Conservation (phyloP, 176 grass and related monocot species). For the Eleusine coracana region DNA sequence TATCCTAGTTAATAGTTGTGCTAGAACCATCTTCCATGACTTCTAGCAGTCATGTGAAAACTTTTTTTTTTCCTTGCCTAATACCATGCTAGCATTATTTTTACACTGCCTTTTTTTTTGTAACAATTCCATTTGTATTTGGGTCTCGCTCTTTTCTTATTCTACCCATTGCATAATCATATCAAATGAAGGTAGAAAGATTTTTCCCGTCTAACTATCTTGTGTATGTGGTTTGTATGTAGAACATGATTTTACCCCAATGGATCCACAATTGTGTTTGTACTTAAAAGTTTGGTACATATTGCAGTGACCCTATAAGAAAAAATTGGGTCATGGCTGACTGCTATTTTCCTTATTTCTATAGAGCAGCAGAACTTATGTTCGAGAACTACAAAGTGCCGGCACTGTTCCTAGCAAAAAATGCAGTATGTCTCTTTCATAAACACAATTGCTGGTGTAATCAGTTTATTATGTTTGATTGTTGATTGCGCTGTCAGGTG, state of each 20-base stretch:
- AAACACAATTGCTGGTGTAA: slow-evolving; percentile 26
- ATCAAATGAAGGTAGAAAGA: not conserved
- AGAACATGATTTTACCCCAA: not conserved
- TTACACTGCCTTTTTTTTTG: not conserved
- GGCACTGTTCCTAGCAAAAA: slow-evolving; percentile 91
- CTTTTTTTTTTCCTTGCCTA: not conserved
- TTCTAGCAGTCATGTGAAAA: not conserved
- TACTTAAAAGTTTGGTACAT: not conserved
- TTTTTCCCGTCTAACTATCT: not conserved
- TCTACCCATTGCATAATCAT: not conserved
- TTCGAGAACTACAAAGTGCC: slow-evolving; percentile 99
- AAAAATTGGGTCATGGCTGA: slow-evolving; percentile 20
- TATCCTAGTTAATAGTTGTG: not conserved
- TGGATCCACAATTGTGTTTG: not conserved
- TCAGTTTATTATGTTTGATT: slow-evolving; percentile 49
- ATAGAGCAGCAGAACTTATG: slow-evolving; percentile 94
- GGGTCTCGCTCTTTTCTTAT: not conserved
- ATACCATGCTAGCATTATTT: not conserved
- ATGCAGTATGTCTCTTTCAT: slow-evolving; percentile 78
- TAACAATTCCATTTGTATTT: not conserved
- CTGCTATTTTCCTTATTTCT: slow-evolving; percentile 43
- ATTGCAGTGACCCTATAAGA: slow-evolving; percentile 7
- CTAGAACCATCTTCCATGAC: not conserved
- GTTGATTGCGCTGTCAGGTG: slow-evolving; percentile 58
- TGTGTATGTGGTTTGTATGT: not conserved